Conservation (phyloP, 352 stramenopile genomes). For the Thraustochytrium sp. region DNA sequence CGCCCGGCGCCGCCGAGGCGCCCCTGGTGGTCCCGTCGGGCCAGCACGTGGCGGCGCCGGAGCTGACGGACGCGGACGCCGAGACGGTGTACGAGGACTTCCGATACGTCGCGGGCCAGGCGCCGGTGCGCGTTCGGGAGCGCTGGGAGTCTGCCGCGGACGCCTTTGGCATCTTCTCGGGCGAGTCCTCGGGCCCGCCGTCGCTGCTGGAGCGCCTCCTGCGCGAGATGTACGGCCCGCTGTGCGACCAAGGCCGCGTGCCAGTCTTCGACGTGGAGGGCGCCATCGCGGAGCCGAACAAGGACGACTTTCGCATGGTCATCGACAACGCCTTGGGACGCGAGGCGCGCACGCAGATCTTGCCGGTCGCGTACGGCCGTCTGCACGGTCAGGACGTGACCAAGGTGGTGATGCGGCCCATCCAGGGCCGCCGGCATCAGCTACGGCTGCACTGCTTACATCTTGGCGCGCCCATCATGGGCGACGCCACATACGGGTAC, state of each 20-base stretch:
- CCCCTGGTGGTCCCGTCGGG: background rate
- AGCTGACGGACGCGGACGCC: background rate
- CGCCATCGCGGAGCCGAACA: background rate
- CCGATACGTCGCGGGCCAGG: background rate
- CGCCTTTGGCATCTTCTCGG: background rate
- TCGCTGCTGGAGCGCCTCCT: background rate
- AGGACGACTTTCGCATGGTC: constrained; percentile 36
- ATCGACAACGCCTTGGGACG: constrained; percentile 44
- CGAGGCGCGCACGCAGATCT: constrained; percentile 11
- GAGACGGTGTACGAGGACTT: background rate
- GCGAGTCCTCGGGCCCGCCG: background rate
- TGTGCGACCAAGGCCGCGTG: background rate
- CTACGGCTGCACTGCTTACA: constrained; percentile 61
- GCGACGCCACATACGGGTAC: constrained; percentile 50
- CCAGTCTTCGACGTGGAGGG: constrained; percentile 12
- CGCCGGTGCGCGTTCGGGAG: background rate
- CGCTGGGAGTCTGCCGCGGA: background rate
- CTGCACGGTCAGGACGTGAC: constrained; percentile 62
- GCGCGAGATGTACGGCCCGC: background rate
- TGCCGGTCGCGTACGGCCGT: constrained; percentile 51
- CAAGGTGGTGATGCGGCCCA: constrained; percentile 68
- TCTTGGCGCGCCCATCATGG: constrained; percentile 46
- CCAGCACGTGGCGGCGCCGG: no score
- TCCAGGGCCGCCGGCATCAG: constrained; percentile 72
- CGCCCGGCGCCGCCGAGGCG: background rate